Conservation (phyloP, 495 filamentous ascomycete species). For the Glarea lozoyensis region DNA sequence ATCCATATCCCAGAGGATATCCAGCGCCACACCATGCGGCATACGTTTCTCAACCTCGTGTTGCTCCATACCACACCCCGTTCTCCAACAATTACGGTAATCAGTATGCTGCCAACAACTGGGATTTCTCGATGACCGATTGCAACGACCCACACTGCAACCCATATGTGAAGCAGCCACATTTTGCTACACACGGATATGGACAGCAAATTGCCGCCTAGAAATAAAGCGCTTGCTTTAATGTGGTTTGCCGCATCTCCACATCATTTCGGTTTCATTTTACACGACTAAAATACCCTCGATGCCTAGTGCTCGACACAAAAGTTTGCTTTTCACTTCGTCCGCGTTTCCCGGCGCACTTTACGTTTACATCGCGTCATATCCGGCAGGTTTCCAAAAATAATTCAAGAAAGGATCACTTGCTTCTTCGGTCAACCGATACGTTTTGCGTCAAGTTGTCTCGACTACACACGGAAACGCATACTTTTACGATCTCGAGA, state of each 20-base stretch:
- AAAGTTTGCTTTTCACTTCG: slow-evolving; percentile 23
- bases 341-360: slow-evolving; percentile 20
- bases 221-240: slow-evolving; percentile 5
- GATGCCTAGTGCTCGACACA: slow-evolving; percentile 20
- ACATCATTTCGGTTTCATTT: slow-evolving; percentile 1
- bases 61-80: slow-evolving; percentile 16
- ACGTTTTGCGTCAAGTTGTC: no score
- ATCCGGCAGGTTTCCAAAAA: slow-evolving; percentile 14
- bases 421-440: no score
- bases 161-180: slow-evolving; percentile 16
- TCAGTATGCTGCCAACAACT: slow-evolving; percentile 13
- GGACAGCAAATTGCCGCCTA: slow-evolving; percentile 17
- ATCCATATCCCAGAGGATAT: slow-evolving; percentile 12
- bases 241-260: neutral
- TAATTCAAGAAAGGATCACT: slow-evolving; percentile 12
- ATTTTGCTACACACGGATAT: slow-evolving; percentile 11
- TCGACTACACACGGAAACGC: slow-evolving; percentile 8
- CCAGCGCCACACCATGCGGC: slow-evolving; percentile 8
- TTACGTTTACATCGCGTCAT: slow-evolving; percentile 21
- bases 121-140: slow-evolving; percentile 10
- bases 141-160: slow-evolving; percentile 17
- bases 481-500: slow-evolving; percentile 21
- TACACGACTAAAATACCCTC: slow-evolving; percentile 7
- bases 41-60: slow-evolving; percentile 13
- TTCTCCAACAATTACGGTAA: slow-evolving; percentile 12